These are phyloP conservation scores for Pisolithus tinctorius DNA, from an alignment of 768 basidiomycete species.

Conservation along the genomic window DNA sequence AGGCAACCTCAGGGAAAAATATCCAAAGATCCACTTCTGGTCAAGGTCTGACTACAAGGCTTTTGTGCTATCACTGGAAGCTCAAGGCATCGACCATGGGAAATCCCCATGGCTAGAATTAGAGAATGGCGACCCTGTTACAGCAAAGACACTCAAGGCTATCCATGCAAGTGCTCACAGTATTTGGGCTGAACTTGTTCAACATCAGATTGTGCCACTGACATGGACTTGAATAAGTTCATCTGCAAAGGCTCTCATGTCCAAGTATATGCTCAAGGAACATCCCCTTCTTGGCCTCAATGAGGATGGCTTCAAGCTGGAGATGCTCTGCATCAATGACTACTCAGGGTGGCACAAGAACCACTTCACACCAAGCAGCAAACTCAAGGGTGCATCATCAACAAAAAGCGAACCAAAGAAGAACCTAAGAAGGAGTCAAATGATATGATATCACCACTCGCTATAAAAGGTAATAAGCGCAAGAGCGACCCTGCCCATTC, in stretches of 20 bases:
- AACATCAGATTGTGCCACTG: not conserved
- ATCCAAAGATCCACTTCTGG: not conserved
- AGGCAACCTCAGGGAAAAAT: not conserved
- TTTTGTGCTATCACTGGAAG: not conserved
- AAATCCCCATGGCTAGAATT: not conserved
- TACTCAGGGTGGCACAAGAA: too few relatives aligned
- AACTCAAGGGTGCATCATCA: too few relatives aligned
- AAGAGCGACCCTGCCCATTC: not conserved
- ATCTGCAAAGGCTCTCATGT: not conserved
- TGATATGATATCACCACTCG: not conserved
- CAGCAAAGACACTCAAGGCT: not conserved
- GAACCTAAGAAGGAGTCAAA: not conserved
- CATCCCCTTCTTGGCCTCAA: too few relatives aligned
- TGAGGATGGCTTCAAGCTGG: too few relatives aligned
- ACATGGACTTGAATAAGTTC: too few relatives aligned
- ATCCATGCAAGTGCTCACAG: too few relatives aligned
- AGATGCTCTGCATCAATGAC: too few relatives aligned
- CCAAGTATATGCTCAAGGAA: too few relatives aligned
- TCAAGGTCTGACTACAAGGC: not conserved
- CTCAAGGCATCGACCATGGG: not conserved
- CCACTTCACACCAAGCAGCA: too few relatives aligned
- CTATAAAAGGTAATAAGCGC: not conserved
- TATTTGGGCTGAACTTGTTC: not conserved
- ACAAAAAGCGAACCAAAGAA: not conserved
- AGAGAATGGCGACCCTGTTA: not conserved